A percentile compares a stretch with the other conserved stretches of the same genome.
Conservation (phyloP, 164 flowering plant species). For the grape (Vitis vinifera) region ASM3070453v1 NC_081810.1:16583001-16583500, state of each 20-base stretch:
- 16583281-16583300: slow-evolving; percentile 30
- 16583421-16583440: slow-evolving; percentile 87
- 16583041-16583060: slow-evolving; percentile 34
- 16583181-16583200: slow-evolving; percentile 35
- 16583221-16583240: slow-evolving; percentile 46
- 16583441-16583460: slow-evolving; percentile 70
- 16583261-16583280: slow-evolving; percentile 33
- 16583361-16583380: slow-evolving; percentile 83
- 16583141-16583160: slow-evolving; percentile 27
- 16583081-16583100: slow-evolving; percentile 70
- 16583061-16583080: slow-evolving; percentile 71
- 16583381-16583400: slow-evolving; percentile 85
- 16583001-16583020: slow-evolving; percentile 62
- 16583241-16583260: slow-evolving; percentile 45
- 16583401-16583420: slow-evolving; percentile 92
- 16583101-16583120: slow-evolving; percentile 63
- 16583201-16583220: slow-evolving; percentile 37
- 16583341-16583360: slow-evolving; percentile 75
- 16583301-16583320: slow-evolving; percentile 32
- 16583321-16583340: slow-evolving; percentile 54
- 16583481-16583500: not conserved
- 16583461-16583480: slow-evolving; percentile 49
- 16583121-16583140: slow-evolving; percentile 46
- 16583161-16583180: slow-evolving; percentile 34
- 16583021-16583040: slow-evolving; percentile 53